Conservation (phyloP, 164 flowering plant species). For the Vitis vinifera region ASM3070453v1 NC_081815.1:7920501-7921000, state of each 20-base stretch:
- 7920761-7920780: conserved; percentile 95
- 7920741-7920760: conserved; percentile 73
- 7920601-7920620: conserved; percentile 88
- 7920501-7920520: conserved; percentile 74
- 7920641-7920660: conserved; percentile 40
- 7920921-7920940: conserved; percentile 63
- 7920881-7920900: conserved; percentile 72
- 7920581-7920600: conserved; percentile 66
- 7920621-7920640: conserved; percentile 63
- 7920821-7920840: conserved; percentile 55
- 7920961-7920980: conserved; percentile 19
- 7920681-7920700: conserved; percentile 66
- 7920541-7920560: conserved; percentile 83
- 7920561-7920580: conserved; percentile 74
- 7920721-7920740: conserved; percentile 87
- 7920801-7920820: conserved; percentile 80
- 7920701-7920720: conserved; percentile 78
- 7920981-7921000: conserved; percentile 26
- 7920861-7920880: conserved; percentile 72
- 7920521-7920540: conserved; percentile 76
- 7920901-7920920: conserved; percentile 53
- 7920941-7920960: conserved; percentile 38
- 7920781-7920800: conserved; percentile 85
- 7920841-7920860: conserved; percentile 86
- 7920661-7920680: conserved; percentile 10